A percentile compares a stretch with the other conserved stretches of the same genome.
Conservation (phyloP, 2,329 filamentous ascomycete species). For the Pyricularia sp. region DNA sequence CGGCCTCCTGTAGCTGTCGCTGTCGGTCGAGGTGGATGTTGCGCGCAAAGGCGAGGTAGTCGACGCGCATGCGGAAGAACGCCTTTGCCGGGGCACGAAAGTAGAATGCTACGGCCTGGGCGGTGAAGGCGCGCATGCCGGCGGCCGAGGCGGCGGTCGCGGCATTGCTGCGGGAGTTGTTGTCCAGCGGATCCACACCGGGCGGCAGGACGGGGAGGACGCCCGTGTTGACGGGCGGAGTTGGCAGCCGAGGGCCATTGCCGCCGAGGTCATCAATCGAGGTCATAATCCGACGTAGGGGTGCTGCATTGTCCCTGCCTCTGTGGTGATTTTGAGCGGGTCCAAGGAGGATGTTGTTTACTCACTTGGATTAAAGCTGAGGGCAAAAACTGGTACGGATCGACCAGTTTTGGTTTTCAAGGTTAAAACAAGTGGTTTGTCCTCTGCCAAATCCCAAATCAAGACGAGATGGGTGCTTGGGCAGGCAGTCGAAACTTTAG, state of each 20-base stretch:
- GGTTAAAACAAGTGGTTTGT: no score
- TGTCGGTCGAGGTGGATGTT: conserved; percentile 34
- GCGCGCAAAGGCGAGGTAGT: conserved; percentile 60
- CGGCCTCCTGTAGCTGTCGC: conserved; percentile 11
- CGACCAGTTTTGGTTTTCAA: no score
- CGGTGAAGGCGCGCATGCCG: conserved; percentile 72
- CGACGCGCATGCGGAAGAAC: conserved; percentile 83
- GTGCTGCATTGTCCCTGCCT: background rate
- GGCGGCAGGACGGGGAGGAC: conserved; percentile 36
- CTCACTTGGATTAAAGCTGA: background rate
- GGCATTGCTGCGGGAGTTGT: conserved; percentile 41
- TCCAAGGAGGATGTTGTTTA: no score
- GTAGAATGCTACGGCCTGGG: conserved; percentile 81
- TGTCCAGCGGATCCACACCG: conserved; percentile 29
- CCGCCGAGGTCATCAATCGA: conserved; percentile 1
- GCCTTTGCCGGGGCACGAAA: conserved; percentile 86
- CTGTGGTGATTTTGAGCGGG: background rate
- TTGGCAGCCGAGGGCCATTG: background rate
- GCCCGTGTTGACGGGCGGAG: conserved; percentile 15
- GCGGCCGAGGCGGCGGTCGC: conserved; percentile 74
- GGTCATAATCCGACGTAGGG: background rate
- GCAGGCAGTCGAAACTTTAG: background rate
- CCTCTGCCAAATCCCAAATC: no score
- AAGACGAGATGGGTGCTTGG: no score
- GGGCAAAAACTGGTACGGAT: no score